These are phyloP conservation scores for Trypanosoma lewisi DNA, from an alignment of 208 protist genomes.

Conservation along the genomic window DNA sequence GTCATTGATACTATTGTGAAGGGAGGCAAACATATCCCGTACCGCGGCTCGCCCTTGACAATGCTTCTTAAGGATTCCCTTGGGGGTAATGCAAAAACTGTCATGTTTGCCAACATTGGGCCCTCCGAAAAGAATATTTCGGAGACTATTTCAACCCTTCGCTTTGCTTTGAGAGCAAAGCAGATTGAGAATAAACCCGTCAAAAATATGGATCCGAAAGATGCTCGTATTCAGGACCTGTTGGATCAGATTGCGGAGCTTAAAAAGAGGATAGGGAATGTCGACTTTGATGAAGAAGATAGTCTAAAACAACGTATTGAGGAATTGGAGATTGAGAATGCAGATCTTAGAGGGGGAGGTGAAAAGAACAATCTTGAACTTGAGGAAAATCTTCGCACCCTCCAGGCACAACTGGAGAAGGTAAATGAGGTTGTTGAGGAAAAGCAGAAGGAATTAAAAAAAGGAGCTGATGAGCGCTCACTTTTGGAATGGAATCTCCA, in stretches of 20 bases:
- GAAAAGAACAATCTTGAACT: slow-evolving; percentile 84
- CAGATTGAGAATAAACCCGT: slow-evolving; percentile 96
- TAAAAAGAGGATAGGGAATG: slow-evolving; percentile 80
- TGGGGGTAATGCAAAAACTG: slow-evolving; percentile 88
- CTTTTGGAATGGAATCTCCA: slow-evolving; percentile 69
- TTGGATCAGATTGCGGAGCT: slow-evolving; percentile 89
- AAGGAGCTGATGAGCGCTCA: slow-evolving; percentile 52
- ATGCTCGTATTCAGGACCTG: slow-evolving; percentile 86
- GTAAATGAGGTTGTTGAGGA: slow-evolving; percentile 62
- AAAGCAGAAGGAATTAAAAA: slow-evolving; percentile 52
- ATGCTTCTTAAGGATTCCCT: slow-evolving; percentile 93
- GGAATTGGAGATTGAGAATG: slow-evolving; percentile 90
- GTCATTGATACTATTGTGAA: slow-evolving; percentile 92
- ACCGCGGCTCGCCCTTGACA: slow-evolving; percentile 87
- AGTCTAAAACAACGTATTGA: slow-evolving; percentile 86
- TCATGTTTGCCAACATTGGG: slow-evolving; percentile 91
- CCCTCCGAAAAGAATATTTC: slow-evolving; percentile 85
- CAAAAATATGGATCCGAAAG: slow-evolving; percentile 92
- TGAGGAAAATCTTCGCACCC: slow-evolving; percentile 61
- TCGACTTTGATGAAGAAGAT: slow-evolving; percentile 90
- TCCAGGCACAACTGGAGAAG: slow-evolving; percentile 77
- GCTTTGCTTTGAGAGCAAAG: slow-evolving; percentile 87
- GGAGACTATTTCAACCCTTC: slow-evolving; percentile 88
- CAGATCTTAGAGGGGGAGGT: slow-evolving; percentile 63
- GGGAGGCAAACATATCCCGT: slow-evolving; percentile 88